Conservation (phyloP, 805 yeast species). For the Dipodascopsis uninucleata region DNA sequence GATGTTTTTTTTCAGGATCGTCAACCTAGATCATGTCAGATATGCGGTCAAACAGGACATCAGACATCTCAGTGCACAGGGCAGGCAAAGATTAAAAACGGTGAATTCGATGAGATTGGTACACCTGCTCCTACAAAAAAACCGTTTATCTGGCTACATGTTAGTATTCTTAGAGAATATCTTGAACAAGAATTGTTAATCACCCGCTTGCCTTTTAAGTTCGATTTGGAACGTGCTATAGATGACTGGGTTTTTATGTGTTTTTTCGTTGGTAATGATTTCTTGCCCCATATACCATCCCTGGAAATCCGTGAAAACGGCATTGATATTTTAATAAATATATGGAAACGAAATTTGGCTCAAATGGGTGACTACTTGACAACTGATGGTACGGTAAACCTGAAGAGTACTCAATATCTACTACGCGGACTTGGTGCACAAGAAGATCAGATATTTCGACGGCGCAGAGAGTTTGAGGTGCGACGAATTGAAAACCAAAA, state of each 20-base stretch:
- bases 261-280: slow-evolving; percentile 97
- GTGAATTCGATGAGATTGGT: slow-evolving; percentile 39
- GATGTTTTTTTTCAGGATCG: slow-evolving; percentile 87
- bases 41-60: slow-evolving; percentile 44
- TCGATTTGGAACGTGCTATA: slow-evolving; percentile 89
- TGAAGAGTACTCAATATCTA: slow-evolving; percentile 71
- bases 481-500: slow-evolving; percentile 64
- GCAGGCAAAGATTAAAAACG: slow-evolving; percentile 42
- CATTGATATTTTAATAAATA: slow-evolving; percentile 69
- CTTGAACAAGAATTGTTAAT: slow-evolving; percentile 74
- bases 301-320: slow-evolving; percentile 93
- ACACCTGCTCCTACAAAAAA: slow-evolving; percentile 42
- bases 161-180: slow-evolving; percentile 82
- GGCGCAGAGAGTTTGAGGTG: slow-evolving; percentile 63
- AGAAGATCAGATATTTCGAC: slow-evolving; percentile 74
- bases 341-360: slow-evolving; percentile 79
- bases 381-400: slow-evolving; percentile 78
- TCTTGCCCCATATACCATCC: slow-evolving; percentile 92
- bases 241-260: slow-evolving; percentile 99
- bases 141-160: slow-evolving; percentile 92
- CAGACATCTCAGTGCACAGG: slow-evolving; percentile 25
- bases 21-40: slow-evolving; percentile 52
- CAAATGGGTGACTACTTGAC: slow-evolving; percentile 73
- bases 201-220: slow-evolving; percentile 65
- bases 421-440: slow-evolving; percentile 60